These are phyloP conservation scores for Mayamaea pseudoterrestris DNA, from an alignment of 108 stramenopile species.

Conservation along the genomic window DNA sequence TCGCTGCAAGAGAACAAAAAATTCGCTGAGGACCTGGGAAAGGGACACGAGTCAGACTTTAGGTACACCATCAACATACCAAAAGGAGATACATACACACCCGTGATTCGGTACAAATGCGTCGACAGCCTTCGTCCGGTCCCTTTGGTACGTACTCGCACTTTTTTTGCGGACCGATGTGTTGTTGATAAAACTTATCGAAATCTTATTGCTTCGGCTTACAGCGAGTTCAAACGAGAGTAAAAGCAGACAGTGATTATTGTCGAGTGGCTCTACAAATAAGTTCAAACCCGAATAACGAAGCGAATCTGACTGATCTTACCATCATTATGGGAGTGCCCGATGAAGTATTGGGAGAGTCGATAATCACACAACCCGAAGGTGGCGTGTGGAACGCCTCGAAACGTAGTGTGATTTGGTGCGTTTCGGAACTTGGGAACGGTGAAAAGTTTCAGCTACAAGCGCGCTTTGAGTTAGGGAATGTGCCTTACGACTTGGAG, in stretches of 20 bases:
- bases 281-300: slow-evolving; percentile 80
- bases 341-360: slow-evolving; percentile 41
- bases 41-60: slow-evolving; percentile 12
- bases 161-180: neutral
- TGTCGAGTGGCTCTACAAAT: slow-evolving; percentile 79
- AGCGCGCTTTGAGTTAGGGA: slow-evolving; percentile 54
- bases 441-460: slow-evolving; percentile 86
- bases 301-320: slow-evolving; percentile 58
- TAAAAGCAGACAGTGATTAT: slow-evolving; percentile 37
- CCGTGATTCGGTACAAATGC: slow-evolving; percentile 75
- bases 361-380: slow-evolving; percentile 59
- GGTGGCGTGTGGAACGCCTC: slow-evolving; percentile 77
- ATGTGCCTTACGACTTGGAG: slow-evolving; percentile 7
- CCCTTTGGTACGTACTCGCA: slow-evolving; percentile 58
- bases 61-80: slow-evolving; percentile 54
- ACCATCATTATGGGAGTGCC: slow-evolving; percentile 80
- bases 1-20: slow-evolving; percentile 66
- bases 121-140: slow-evolving; percentile 57
- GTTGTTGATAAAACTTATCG: slow-evolving; percentile 1
- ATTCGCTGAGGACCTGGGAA: slow-evolving; percentile 32
- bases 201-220: neutral
- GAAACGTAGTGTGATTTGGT: slow-evolving; percentile 76
- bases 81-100: slow-evolving; percentile 62
- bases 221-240: slow-evolving; percentile 71
- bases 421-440: slow-evolving; percentile 60